Conservation (phyloP, 2,329 filamentous ascomycete species). For the Colletotrichum limetticola region DNA sequence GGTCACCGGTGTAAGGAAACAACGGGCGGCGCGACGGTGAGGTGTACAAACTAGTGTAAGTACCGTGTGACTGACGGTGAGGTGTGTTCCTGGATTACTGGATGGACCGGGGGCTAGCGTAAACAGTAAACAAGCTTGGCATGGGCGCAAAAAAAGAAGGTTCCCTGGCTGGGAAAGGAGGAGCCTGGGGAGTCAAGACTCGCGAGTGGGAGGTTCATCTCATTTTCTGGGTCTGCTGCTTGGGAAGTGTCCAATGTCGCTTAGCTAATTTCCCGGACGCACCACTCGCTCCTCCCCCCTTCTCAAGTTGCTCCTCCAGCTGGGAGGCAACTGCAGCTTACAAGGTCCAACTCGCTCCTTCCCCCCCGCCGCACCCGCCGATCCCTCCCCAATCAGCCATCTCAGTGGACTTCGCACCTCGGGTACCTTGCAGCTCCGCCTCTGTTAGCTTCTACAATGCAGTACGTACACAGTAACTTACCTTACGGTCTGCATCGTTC, state of each 20-base stretch:
- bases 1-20: conserved; percentile 1
- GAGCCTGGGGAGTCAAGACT: neutral
- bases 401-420: conserved; percentile 4
- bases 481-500: neutral
- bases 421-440: conserved; percentile 33
- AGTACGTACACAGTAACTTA: too few relatives aligned
- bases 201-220: conserved; percentile 24
- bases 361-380: conserved; percentile 19
- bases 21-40: conserved; percentile 2
- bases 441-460: conserved; percentile 7
- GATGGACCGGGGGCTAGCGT: neutral
- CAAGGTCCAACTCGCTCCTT: neutral
- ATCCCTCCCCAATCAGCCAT: conserved; percentile 23
- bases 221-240: conserved; percentile 28
- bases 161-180: neutral
- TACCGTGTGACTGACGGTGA: neutral
- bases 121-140: neutral
- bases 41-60: neutral
- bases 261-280: conserved; percentile 37
- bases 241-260: conserved; percentile 33
- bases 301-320: neutral
- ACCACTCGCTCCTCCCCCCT: conserved; percentile 5
- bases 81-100: neutral
- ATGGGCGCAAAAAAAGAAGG: neutral
- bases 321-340: too few relatives aligned